Conservation (phyloP, 495 filamentous ascomycete genomes). For the Hypomontagnella monticulosa region DNA sequence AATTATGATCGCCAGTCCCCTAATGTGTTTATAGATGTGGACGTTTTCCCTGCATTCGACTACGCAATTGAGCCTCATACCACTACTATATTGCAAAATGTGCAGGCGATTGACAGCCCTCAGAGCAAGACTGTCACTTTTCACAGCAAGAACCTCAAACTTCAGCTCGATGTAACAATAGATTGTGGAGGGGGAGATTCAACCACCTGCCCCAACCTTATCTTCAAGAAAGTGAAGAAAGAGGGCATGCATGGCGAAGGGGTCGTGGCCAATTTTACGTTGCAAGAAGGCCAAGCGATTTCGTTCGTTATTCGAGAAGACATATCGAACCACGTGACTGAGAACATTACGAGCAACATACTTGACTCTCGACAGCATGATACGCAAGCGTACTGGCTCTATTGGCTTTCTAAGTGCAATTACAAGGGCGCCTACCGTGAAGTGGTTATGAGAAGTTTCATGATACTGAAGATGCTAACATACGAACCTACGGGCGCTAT, state of each 20-base stretch:
- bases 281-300: slow-evolving; percentile 71
- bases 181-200: slow-evolving; percentile 64
- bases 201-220: slow-evolving; percentile 56
- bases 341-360: slow-evolving; percentile 60
- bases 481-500: slow-evolving; percentile 66
- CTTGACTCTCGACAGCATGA: slow-evolving; percentile 69
- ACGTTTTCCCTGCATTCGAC: slow-evolving; percentile 76
- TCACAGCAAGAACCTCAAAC: slow-evolving; percentile 61
- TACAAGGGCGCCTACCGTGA: slow-evolving; percentile 78
- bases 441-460: slow-evolving; percentile 70
- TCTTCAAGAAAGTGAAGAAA: slow-evolving; percentile 62
- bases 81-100: slow-evolving; percentile 56
- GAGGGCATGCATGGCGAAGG: slow-evolving; percentile 66
- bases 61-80: slow-evolving; percentile 70
- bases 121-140: slow-evolving; percentile 70
- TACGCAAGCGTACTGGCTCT: slow-evolving; percentile 73
- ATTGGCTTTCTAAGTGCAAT: slow-evolving; percentile 73
- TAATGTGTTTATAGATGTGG: slow-evolving; percentile 54
- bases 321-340: slow-evolving; percentile 59
- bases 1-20: neutral
- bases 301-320: slow-evolving; percentile 72
- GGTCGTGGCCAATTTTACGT: slow-evolving; percentile 63
- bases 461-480: slow-evolving; percentile 77
- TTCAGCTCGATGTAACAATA: slow-evolving; percentile 72
- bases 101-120: slow-evolving; percentile 46